Conservation (phyloP, 306 rosid genomes). For the Lathyrus tuberosus region DNA sequence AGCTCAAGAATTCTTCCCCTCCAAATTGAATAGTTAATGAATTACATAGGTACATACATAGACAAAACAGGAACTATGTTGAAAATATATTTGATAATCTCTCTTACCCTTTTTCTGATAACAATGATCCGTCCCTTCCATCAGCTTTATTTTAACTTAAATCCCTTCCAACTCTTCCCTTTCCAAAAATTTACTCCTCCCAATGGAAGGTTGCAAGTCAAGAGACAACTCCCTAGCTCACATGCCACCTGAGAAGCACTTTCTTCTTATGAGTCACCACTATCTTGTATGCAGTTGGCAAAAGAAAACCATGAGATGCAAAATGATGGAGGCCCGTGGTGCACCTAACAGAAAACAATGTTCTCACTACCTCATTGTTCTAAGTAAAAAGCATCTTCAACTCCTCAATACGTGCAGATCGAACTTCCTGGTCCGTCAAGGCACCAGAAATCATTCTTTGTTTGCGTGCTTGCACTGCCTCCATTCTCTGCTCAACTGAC, state of each 20-base stretch:
- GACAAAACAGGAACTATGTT: background rate
- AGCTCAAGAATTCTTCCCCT: constrained; percentile 13
- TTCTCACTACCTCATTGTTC: constrained; percentile 17
- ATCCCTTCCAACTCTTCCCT: background rate
- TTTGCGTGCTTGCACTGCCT: constrained; percentile 93
- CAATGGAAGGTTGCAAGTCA: constrained; percentile 19
- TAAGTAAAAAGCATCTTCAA: constrained; percentile 89
- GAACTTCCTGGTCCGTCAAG: constrained; percentile 93
- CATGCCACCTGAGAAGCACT: constrained; percentile 32
- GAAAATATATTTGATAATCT: background rate
- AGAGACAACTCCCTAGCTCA: constrained; percentile 21
- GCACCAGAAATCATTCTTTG: constrained; percentile 93
- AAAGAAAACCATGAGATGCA: constrained; percentile 22
- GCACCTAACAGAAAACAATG: constrained; percentile 33
- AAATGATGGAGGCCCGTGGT: constrained; percentile 13
- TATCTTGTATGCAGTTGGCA: constrained; percentile 24
- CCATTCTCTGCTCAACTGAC: constrained; percentile 94
- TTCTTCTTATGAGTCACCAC: constrained; percentile 17
- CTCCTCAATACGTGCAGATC: constrained; percentile 91
- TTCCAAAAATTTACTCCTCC: constrained; percentile 20
- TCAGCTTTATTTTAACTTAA: background rate
- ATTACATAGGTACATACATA: background rate
- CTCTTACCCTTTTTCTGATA: constrained; percentile 5
- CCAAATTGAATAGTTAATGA: too few relatives aligned
- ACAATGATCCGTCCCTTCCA: background rate